Evolutionary conservation across 140 eudicot species (phyloP).

Genomic region (Oenanthe javanica): DNA sequence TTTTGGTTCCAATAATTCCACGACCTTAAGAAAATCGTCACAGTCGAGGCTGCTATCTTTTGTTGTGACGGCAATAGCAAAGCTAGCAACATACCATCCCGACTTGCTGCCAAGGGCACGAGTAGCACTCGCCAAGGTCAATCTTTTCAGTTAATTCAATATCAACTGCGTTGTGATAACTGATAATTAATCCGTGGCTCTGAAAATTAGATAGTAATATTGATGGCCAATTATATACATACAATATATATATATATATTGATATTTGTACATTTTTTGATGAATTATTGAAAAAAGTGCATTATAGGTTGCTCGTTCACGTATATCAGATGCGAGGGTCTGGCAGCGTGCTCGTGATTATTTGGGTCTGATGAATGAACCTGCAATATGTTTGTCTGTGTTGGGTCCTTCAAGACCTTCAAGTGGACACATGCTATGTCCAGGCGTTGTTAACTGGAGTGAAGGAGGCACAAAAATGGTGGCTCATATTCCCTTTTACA

Average conservation of each 20-base stretch:
- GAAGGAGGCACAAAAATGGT: slow-evolving; percentile 69
- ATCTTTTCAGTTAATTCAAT: slow-evolving; percentile 2
- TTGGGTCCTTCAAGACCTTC: slow-evolving; percentile 75
- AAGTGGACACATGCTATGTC: slow-evolving; percentile 40
- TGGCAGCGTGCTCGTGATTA: slow-evolving; percentile 92
- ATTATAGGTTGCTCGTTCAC: slow-evolving; percentile 86
- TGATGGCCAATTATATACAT: neutral
- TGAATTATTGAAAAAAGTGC: neutral
- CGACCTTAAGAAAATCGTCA: slow-evolving; percentile 57
- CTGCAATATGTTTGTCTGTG: slow-evolving; percentile 79
- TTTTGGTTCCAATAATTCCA: slow-evolving; percentile 49
- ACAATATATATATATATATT: neutral
- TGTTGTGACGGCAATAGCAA: slow-evolving; percentile 95
- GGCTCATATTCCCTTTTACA: slow-evolving; percentile 73
- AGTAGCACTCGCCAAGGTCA: slow-evolving; percentile 83
- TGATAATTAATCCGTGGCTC: neutral
- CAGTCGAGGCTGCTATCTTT: slow-evolving; percentile 92
- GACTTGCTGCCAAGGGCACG: slow-evolving; percentile 90
- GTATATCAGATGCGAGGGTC: slow-evolving; percentile 84
- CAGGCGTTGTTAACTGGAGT: slow-evolving; percentile 81
- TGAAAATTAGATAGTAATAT: neutral
- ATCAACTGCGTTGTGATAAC: no score
- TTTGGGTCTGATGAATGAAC: slow-evolving; percentile 82
- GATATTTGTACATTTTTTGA: neutral
- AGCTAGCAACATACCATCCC: slow-evolving; percentile 84